A percentile compares a stretch with the other conserved stretches of the same genome.
phyloP scores from a whole-genome alignment of 208 protist species.

The Acanthamoeba castellanii region DNA sequence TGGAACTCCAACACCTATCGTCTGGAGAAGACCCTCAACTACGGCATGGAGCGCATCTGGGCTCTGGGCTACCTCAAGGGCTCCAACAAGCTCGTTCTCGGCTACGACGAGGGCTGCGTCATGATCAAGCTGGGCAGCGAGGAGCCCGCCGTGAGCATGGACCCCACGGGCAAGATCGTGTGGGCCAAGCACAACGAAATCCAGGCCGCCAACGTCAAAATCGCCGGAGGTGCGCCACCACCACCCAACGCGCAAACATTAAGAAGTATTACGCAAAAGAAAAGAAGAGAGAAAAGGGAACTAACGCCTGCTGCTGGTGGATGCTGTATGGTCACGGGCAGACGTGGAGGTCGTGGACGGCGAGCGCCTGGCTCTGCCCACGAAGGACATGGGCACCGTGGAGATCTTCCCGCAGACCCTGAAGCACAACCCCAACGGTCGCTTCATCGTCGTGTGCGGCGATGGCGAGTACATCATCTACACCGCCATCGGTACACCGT shows the following conservation, averaged over 20 bases:
- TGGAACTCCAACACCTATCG: constrained; percentile 97
- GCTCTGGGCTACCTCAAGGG: constrained; percentile 90
- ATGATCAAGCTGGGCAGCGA: constrained; percentile 94
- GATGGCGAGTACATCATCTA: constrained; percentile 99
- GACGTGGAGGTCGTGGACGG: constrained; percentile 80
- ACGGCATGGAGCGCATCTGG: constrained; percentile 97
- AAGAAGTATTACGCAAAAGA: background rate
- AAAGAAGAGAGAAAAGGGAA: too few species aligned
- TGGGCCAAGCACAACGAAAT: constrained; percentile 97
- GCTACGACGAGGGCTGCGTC: constrained; percentile 84
- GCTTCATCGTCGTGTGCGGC: constrained; percentile 95
- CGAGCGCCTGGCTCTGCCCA: constrained; percentile 87
- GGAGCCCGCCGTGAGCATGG: constrained; percentile 97
- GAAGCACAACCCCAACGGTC: constrained; percentile 95
- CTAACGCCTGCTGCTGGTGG: background rate
- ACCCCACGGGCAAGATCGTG: constrained; percentile 96
- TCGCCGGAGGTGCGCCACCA: constrained; percentile 22
- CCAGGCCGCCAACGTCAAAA: constrained; percentile 91
- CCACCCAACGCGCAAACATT: background rate
- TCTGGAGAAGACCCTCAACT: constrained; percentile 95
- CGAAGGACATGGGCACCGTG: constrained; percentile 96
- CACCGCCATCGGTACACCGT: constrained; percentile 92
- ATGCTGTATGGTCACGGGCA: background rate
- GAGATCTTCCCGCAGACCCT: constrained; percentile 95
- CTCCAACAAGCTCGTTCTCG: constrained; percentile 78